These are phyloP conservation scores for Thermochaetoides thermophila DNA, from an alignment of 495 filamentous ascomycete genomes.

Conservation along the genomic window DNA sequence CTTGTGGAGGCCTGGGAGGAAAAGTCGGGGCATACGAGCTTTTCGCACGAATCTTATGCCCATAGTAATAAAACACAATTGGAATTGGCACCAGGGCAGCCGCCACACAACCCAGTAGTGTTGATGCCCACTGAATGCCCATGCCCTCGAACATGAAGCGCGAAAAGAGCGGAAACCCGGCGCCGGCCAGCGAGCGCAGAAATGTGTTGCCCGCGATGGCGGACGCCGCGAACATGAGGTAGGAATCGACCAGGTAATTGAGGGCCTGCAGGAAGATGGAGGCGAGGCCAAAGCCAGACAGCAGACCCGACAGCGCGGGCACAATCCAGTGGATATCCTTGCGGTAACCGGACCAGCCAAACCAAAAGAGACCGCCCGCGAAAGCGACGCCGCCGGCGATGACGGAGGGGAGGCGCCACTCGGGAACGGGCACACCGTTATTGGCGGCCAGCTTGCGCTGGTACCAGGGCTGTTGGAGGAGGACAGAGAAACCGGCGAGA, in stretches of 20 bases:
- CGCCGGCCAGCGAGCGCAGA: conserved; percentile 60
- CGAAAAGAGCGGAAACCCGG: conserved; percentile 70
- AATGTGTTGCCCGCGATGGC: conserved; percentile 86
- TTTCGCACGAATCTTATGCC: conserved; percentile 46
- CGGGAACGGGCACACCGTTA: conserved; percentile 58
- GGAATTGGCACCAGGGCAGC: conserved; percentile 59
- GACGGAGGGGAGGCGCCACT: conserved; percentile 73
- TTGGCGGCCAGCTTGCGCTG: conserved; percentile 55
- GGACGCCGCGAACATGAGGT: conserved; percentile 79
- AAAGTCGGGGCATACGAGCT: conserved; percentile 52
- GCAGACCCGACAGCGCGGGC: conserved; percentile 54
- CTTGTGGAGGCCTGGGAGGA: conserved; percentile 1
- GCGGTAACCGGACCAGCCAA: conserved; percentile 63
- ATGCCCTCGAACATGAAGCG: conserved; percentile 67
- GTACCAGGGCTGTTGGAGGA: conserved; percentile 53
- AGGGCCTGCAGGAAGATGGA: conserved; percentile 73
- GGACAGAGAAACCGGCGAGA: conserved; percentile 48
- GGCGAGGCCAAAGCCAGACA: conserved; percentile 47
- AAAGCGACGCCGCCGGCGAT: conserved; percentile 65
- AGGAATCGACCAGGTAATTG: conserved; percentile 80
- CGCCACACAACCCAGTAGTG: conserved; percentile 62
- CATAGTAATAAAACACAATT: conserved; percentile 48
- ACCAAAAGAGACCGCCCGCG: conserved; percentile 70
- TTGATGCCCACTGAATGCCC: conserved; percentile 64
- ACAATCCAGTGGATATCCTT: conserved; percentile 64